Conservation (phyloP, 2,329 filamentous ascomycete species). For the Diaporthe eres region DNA sequence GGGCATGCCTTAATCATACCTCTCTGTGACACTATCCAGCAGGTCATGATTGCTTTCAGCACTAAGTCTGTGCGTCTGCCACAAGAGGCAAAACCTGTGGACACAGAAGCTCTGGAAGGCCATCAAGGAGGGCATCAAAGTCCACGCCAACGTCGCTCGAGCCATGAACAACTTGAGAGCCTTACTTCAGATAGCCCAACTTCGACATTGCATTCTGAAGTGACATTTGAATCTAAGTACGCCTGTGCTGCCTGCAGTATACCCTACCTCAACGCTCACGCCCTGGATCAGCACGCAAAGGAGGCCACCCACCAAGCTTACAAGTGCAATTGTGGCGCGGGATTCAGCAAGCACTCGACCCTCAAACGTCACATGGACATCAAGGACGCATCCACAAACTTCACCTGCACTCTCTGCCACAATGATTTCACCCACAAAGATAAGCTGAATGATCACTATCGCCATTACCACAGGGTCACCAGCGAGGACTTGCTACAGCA, state of each 20-base stretch:
- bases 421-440: not conserved
- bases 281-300: not conserved
- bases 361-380: not conserved
- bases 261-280: not conserved
- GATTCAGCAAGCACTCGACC: not conserved
- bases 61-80: not conserved
- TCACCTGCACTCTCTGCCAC: not conserved
- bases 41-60: not conserved
- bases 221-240: no score
- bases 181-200: no score
- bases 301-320: not conserved
- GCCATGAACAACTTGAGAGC: no score
- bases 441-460: not conserved
- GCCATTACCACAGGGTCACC: not conserved
- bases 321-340: slow-evolving; percentile 6
- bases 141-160: no score
- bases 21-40: not conserved
- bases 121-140: no score
- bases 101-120: no score
- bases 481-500: not conserved
- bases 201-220: no score
- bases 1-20: not conserved
- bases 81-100: not conserved
- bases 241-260: no score
- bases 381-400: not conserved